Evolutionary conservation across 139 green algal species (phyloP).

Genomic region (Yamagishiella unicocca): DNA sequence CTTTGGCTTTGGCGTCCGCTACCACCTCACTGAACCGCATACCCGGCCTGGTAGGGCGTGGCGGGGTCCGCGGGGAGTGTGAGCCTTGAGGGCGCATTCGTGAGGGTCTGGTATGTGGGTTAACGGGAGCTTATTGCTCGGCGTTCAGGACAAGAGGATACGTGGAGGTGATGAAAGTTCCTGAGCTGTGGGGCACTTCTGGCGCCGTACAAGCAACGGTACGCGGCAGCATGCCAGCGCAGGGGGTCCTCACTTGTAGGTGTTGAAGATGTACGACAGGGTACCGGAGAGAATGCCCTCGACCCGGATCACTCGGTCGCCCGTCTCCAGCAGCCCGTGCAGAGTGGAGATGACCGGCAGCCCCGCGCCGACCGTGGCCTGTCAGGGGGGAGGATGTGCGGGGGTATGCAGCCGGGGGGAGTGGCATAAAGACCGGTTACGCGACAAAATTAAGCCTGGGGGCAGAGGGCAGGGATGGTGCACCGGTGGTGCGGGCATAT

Average conservation of each 20-base stretch:
- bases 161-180: too few relatives aligned
- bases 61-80: background rate
- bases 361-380: constrained; percentile 93
- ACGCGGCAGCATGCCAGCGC: too few relatives aligned
- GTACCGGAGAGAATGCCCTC: constrained; percentile 97
- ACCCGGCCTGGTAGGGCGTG: constrained; percentile 48
- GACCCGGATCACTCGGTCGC: constrained; percentile 87
- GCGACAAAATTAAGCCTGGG: too few relatives aligned
- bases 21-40: constrained; percentile 87
- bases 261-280: constrained; percentile 99
- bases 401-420: too few relatives aligned
- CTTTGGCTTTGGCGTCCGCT: constrained; percentile 80
- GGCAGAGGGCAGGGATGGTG: too few relatives aligned
- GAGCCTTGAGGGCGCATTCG: background rate
- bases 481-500: too few relatives aligned
- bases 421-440: too few relatives aligned
- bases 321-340: constrained; percentile 87
- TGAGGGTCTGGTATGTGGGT: too few relatives aligned
- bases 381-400: background rate
- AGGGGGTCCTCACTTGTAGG: constrained; percentile 73
- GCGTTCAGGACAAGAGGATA: too few relatives aligned
- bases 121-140: too few relatives aligned
- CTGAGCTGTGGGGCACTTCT: too few relatives aligned
- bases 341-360: constrained; percentile 96
- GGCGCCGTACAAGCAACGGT: too few relatives aligned